phyloP scores from a whole-genome alignment of 495 filamentous ascomycete genomes.

The Penicillium arizonense region DNA sequence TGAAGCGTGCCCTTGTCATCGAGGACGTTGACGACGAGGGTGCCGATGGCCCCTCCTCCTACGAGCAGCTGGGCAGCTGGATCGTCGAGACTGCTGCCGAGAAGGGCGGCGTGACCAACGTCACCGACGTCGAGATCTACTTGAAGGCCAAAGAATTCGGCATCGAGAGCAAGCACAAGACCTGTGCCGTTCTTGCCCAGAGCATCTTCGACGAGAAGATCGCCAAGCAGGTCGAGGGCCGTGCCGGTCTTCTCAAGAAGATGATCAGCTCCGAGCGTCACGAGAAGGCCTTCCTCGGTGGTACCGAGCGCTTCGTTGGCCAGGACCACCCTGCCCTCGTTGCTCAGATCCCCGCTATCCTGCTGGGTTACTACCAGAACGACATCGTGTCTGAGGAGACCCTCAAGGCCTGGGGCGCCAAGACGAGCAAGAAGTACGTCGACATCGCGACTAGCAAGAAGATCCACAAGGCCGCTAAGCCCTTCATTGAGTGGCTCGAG shows the following conservation, averaged over 20 bases:
- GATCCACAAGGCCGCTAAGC: constrained; percentile 90
- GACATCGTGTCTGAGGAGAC: constrained; percentile 86
- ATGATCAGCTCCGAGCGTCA: constrained; percentile 87
- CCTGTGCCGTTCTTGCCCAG: constrained; percentile 86
- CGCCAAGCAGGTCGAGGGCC: constrained; percentile 76
- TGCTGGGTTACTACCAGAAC: constrained; percentile 82
- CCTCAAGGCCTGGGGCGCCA: constrained; percentile 85
- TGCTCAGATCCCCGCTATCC: constrained; percentile 75
- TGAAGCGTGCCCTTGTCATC: constrained; percentile 84
- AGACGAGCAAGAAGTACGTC: constrained; percentile 97
- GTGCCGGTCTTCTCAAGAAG: constrained; percentile 85
- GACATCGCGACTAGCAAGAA: constrained; percentile 88
- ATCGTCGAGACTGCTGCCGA: constrained; percentile 71
- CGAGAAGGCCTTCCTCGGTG: constrained; percentile 96
- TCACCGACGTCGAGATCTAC: constrained; percentile 88
- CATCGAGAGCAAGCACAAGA: constrained; percentile 93
- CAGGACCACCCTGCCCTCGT: constrained; percentile 78
- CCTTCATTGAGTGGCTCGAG: constrained; percentile 91
- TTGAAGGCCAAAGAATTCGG: constrained; percentile 92
- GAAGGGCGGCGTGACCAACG: constrained; percentile 67
- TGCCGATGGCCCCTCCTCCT: constrained; percentile 76
- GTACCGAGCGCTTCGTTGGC: constrained; percentile 88
- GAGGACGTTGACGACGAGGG: constrained; percentile 85
- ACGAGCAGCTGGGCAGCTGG: constrained; percentile 94
- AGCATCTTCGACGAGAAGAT: constrained; percentile 92